A percentile compares a stretch with the other conserved stretches of the same genome.
phyloP scores from a whole-genome alignment of 2,329 filamentous ascomycete genomes.

The Aquanectria penicillioides region DNA sequence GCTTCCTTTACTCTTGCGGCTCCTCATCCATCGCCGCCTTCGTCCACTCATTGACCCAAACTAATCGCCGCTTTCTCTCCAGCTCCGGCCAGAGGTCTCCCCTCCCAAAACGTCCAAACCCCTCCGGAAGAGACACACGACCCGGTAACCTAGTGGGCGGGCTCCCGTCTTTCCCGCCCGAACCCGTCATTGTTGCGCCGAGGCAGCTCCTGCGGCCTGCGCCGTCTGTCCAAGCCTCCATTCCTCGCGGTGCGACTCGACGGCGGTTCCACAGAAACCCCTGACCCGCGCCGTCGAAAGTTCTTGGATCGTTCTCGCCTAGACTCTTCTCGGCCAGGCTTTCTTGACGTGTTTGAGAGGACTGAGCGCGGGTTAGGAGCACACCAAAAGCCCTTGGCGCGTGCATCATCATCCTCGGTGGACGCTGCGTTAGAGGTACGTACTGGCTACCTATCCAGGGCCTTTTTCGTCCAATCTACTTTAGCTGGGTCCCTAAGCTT shows the following conservation, averaged over 20 bases:
- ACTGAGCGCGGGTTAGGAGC: conserved; percentile 15
- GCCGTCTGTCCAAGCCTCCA: not conserved
- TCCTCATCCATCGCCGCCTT: not conserved
- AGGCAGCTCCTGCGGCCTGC: conserved; percentile 1
- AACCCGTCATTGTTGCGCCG: not conserved
- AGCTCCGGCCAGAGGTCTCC: no score
- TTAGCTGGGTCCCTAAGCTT: not conserved
- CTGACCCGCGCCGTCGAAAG: conserved; percentile 16
- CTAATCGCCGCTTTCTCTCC: no score
- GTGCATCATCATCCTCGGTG: conserved; percentile 14
- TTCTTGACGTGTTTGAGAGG: not conserved
- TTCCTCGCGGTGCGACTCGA: conserved; percentile 4
- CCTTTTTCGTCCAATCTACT: conserved; percentile 8
- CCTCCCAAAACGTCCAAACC: no score
- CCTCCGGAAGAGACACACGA: not conserved
- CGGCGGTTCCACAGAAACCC: conserved; percentile 14
- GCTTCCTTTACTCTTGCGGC: not conserved
- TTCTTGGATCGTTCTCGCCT: conserved; percentile 15
- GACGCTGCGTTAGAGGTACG: conserved; percentile 12
- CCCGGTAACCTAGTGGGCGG: not conserved
- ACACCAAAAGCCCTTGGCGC: conserved; percentile 15
- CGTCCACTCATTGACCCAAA: no score
- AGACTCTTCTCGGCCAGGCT: conserved; percentile 19
- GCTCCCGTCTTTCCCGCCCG: not conserved
- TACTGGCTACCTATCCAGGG: conserved; percentile 10